Conservation (phyloP, 2,329 filamentous ascomycete species). For the Scopulariopsis brevicaulis region DNA sequence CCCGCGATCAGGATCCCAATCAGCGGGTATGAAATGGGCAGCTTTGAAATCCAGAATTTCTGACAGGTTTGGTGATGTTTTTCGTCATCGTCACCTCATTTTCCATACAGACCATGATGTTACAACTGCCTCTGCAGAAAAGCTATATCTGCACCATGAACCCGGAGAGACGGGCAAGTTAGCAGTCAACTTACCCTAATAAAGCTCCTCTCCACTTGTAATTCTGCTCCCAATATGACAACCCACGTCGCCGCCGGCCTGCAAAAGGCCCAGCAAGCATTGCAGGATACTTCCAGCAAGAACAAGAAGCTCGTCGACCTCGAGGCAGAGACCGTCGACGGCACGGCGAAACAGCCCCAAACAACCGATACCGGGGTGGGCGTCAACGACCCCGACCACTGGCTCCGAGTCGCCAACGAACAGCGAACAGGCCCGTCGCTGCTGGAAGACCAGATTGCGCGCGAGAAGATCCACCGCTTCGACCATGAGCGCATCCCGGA, state of each 20-base stretch:
- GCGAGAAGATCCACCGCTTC: constrained; percentile 71
- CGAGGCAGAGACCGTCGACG: not conserved
- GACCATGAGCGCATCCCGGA: constrained; percentile 49
- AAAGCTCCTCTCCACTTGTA: not conserved
- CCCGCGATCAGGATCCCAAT: not conserved
- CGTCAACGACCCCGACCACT: constrained; percentile 64
- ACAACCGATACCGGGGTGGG: constrained; percentile 72
- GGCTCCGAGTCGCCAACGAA: constrained; percentile 54
- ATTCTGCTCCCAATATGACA: not conserved
- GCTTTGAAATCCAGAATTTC: not conserved
- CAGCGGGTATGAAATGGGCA: not conserved
- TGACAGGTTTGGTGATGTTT: not conserved
- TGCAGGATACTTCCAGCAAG: not conserved
- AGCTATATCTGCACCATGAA: not conserved
- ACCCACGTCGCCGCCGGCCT: not conserved
- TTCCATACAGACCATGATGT: not conserved
- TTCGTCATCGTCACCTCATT: not conserved
- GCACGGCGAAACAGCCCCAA: not conserved
- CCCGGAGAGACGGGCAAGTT: not conserved
- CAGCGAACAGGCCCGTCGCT: constrained; percentile 55
- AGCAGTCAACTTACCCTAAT: not conserved
- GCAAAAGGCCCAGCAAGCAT: not conserved
- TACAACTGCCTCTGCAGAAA: not conserved
- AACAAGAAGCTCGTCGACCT: not conserved
- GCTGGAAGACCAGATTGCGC: constrained; percentile 59